Conservation (phyloP, 495 filamentous ascomycete genomes). For the Symbiotaphrina buchneri region DNA sequence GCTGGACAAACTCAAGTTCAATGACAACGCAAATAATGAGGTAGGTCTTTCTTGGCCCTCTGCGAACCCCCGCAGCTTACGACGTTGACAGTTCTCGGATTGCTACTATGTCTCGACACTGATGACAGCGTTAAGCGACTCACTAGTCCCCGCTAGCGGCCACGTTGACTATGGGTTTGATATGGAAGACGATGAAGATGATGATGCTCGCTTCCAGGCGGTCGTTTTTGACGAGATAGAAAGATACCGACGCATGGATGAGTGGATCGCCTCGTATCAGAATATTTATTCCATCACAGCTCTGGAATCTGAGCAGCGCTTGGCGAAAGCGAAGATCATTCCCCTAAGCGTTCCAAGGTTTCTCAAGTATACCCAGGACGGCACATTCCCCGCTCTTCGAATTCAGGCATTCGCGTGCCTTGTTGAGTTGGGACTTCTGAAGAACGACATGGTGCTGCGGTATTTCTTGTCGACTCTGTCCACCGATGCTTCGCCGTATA, state of each 20-base stretch:
- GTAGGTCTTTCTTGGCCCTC: constrained; percentile 13
- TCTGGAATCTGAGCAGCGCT: constrained; percentile 46
- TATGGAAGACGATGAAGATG: constrained; percentile 32
- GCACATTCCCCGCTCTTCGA: constrained; percentile 58
- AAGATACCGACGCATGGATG: constrained; percentile 75
- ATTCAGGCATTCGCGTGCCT: constrained; percentile 66
- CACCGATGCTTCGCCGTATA: constrained; percentile 58
- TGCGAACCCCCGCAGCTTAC: neutral
- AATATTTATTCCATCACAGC: constrained; percentile 76
- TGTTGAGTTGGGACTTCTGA: constrained; percentile 51
- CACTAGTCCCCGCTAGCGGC: constrained; percentile 24
- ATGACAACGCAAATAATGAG: constrained; percentile 75
- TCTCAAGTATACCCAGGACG: constrained; percentile 55
- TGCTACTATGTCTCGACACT: constrained; percentile 66
- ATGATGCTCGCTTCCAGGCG: constrained; percentile 33
- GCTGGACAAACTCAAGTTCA: constrained; percentile 71
- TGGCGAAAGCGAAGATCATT: constrained; percentile 52
- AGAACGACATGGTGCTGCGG: constrained; percentile 33
- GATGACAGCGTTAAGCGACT: constrained; percentile 57
- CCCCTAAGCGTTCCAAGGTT: constrained; percentile 40
- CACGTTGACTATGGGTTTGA: constrained; percentile 18
- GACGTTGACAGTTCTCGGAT: constrained; percentile 41
- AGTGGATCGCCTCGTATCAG: constrained; percentile 79
- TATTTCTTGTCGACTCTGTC: constrained; percentile 52
- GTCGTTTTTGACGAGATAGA: constrained; percentile 69